phyloP scores from a whole-genome alignment of 2,329 filamentous ascomycete genomes.

The Colletotrichum phormii region DNA sequence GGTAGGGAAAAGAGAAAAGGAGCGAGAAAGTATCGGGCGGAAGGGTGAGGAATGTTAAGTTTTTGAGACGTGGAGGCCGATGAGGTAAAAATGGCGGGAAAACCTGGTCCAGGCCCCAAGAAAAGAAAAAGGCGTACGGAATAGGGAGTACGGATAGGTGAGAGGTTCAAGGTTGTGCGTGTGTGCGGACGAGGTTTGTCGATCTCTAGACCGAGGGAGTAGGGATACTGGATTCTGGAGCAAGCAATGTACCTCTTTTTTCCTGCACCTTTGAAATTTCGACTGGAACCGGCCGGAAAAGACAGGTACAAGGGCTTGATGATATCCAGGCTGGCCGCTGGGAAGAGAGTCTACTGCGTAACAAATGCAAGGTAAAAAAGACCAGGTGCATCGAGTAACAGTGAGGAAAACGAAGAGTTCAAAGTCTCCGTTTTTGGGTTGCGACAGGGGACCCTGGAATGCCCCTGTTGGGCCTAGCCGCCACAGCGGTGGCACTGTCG shows the following conservation, averaged over 20 bases:
- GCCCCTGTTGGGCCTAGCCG: conserved; percentile 22
- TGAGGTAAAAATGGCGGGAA: conserved; percentile 18
- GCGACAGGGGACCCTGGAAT: conserved; percentile 12
- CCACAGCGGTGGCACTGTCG: not conserved
- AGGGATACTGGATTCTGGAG: not conserved
- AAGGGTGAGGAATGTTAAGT: conserved; percentile 2
- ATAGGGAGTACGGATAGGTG: no score
- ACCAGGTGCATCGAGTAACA: conserved; percentile 12
- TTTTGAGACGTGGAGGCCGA: conserved; percentile 21
- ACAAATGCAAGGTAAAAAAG: not conserved
- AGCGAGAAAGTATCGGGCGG: not conserved
- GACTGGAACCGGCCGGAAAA: not conserved
- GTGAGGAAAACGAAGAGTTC: conserved; percentile 19
- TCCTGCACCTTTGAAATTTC: not conserved
- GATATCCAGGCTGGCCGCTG: not conserved
- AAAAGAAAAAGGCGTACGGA: conserved; percentile 1
- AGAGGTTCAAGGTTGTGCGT: no score
- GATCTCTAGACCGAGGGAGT: conserved; percentile 12
- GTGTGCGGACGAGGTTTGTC: not conserved
- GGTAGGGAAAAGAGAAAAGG: not conserved
- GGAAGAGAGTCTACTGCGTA: not conserved
- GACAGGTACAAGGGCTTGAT: not conserved
- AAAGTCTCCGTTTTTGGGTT: conserved; percentile 20
- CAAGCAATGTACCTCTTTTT: not conserved
- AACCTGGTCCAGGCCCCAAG: not conserved